phyloP scores from a whole-genome alignment of 257 asterid genomes.

The Striga asiatica region DNA sequence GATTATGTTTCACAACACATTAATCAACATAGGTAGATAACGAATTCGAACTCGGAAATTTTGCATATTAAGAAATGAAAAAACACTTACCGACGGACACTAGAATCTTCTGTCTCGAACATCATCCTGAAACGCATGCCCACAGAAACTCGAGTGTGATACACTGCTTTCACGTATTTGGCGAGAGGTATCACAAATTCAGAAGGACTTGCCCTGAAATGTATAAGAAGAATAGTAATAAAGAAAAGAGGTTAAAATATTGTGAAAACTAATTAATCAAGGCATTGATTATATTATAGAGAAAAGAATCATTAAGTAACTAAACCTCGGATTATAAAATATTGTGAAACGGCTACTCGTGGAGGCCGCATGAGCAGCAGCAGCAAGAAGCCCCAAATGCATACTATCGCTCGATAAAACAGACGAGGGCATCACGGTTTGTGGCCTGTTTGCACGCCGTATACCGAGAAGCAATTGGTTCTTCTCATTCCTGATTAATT shows the following conservation, averaged over 20 bases:
- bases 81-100: conserved; percentile 56
- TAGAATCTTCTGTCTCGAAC: conserved; percentile 74
- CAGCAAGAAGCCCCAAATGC: conserved; percentile 85
- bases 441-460: conserved; percentile 65
- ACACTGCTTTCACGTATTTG: conserved; percentile 51
- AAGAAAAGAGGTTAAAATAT: neutral
- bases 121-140: conserved; percentile 82
- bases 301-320: neutral
- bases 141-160: conserved; percentile 64
- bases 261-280: neutral
- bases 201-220: conserved; percentile 54
- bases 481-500: conserved; percentile 56
- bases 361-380: conserved; percentile 84
- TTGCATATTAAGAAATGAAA: neutral
- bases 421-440: conserved; percentile 70
- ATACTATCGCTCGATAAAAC: conserved; percentile 80
- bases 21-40: too few relatives aligned
- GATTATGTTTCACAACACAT: too few relatives aligned
- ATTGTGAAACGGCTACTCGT: conserved; percentile 70
- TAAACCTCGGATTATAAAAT: conserved; percentile 64
- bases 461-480: conserved; percentile 71
- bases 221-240: neutral
- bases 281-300: neutral
- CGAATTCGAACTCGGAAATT: too few relatives aligned
- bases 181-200: conserved; percentile 70